Base-by-base conservation (phyloP, 768 basidiomycete species). In the Boletus eberwhitei region DNA sequence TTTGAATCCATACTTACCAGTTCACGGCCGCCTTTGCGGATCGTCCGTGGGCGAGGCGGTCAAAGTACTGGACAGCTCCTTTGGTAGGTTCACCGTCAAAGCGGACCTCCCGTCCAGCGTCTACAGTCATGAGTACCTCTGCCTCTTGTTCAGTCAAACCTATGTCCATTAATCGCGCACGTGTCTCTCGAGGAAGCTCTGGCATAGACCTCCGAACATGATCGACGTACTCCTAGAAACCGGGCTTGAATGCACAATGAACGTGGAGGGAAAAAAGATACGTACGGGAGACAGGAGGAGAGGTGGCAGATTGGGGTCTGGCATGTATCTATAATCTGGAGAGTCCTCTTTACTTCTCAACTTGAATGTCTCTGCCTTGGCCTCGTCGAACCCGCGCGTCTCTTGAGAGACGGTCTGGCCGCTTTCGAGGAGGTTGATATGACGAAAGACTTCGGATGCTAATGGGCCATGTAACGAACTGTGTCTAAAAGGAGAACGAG, bases 271-370 rank as follows among this genome's bases (percentile, higher is more conserved):
- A 58, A 46, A 46, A 21, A 41, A 16, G 46, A 58, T 61, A 63
- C 59, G 17, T 54, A 82, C 85, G 55, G 81, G 67, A 53, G 78
- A 78, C 8, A 90, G 64, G 32, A 82, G 64, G 6, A 98, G 73
- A 0, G 85, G 81, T 1, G 93, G 93, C 1, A 98, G 73, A 68
- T 98, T 98, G 0, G 93, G 86, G 68, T 99, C 97, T 0, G 97
- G 97, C 92, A 99, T 96, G 73, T 98, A 98, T 17, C 90, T 82
- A 69, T 98, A 99, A 69, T 99, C 97, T 1, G 90, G 93, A 0
- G 93, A 88, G 61, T 94, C 90, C 63, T 97, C 97, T 71, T 99
- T 98, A 43, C 83, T 85, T 39, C 97, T 79, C 39, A 98, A 72
- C 32, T 77, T 80, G 71, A 84, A 94, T 1, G 97, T 98, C 66